Evolutionary conservation across 2,329 filamentous ascomycete genomes (phyloP), one percentile per base, ranked within the genome.

Genomic region (Orbilia blumenaviensis): DNA sequence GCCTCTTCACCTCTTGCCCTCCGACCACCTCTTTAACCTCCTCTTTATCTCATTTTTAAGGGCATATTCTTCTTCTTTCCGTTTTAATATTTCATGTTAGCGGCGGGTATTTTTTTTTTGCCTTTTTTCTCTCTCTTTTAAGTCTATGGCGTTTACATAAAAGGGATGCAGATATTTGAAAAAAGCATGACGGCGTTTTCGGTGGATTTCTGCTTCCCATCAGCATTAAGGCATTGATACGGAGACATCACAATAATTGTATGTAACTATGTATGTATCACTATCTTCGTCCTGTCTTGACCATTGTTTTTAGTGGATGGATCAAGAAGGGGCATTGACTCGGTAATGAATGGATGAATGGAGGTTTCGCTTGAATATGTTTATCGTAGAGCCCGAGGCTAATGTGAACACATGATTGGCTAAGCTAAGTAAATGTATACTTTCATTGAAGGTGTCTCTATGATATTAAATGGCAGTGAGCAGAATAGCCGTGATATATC

Each of bases 121-220:
- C n/a, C n/a, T n/a, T n/a, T n/a, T n/a, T n/a, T n/a, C n/a, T n/a
- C n/a, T n/a, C n/a, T n/a, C n/a, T n/a, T n/a, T n/a, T n/a, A n/a
- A 29, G 12, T 9, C 10, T 9, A 36, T 56, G 52, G 52, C 52
- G 52, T 56, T 50, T 38, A 25, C 32, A 38, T 38, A 38, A 38
- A 14, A n/a, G 21, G 23, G 2, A 14, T 54, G 18, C 41, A 44
- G 36, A 44, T n/a, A 41, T 44, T n/a, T n/a, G n/a, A n/a, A n/a
- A 56, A 56, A 56, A 56, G 29, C 50, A 56, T 56, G 18, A 5
- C 14, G 52, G 52, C 52, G 52, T 56, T 56, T n/a, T 12, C 10
- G 48, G 48, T 34, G 52, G 52, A 16, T 18, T 56, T 25, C 38
- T 23, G 3, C 18, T 25, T 46, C 18, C 10, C 21, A 21, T 2